Evolutionary conservation across 805 yeast genomes (phyloP).

Genomic region (Brettanomyces naardenensis): DNA sequence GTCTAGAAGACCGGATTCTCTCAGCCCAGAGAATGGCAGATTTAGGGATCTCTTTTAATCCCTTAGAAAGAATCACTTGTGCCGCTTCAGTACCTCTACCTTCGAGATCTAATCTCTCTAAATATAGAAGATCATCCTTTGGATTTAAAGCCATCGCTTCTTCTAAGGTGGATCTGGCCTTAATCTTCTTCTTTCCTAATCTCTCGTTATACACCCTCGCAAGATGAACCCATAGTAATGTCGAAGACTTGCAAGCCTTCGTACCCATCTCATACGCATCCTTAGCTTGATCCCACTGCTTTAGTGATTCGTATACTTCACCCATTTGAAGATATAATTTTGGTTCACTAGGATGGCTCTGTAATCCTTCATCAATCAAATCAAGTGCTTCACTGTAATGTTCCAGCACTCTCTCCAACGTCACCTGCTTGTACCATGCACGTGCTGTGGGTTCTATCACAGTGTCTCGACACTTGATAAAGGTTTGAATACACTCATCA

Average conservation of each 20-base stretch:
- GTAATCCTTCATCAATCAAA: conserved; percentile 39
- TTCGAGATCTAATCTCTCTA: conserved; percentile 54
- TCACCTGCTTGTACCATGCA: conserved; percentile 56
- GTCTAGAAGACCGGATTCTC: conserved; percentile 40
- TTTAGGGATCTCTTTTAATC: conserved; percentile 48
- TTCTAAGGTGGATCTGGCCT: conserved; percentile 70
- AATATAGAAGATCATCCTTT: conserved; percentile 44
- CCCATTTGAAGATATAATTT: conserved; percentile 58
- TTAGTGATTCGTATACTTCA: conserved; percentile 35
- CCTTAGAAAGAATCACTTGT: conserved; percentile 45
- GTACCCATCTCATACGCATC: conserved; percentile 43
- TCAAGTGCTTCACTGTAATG: conserved; percentile 30
- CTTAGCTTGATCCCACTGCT: conserved; percentile 33
- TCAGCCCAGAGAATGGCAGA: conserved; percentile 63
- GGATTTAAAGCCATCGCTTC: conserved; percentile 50
- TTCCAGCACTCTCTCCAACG: conserved; percentile 36
- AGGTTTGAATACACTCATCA: conserved; percentile 29
- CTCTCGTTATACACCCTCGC: conserved; percentile 38
- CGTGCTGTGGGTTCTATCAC: conserved; percentile 30
- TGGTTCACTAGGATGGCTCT: conserved; percentile 37
- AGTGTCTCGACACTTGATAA: conserved; percentile 17
- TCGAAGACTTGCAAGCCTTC: conserved; percentile 34
- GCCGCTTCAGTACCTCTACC: conserved; percentile 43
- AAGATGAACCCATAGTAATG: conserved; percentile 47
- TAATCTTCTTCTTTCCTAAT: conserved; percentile 33